Percentiles rank a stretch among this genome's conserved stretches.
These are phyloP conservation scores for Neoarthrinium moseri DNA, from an alignment of 2,329 filamentous ascomycete species.

Conservation along the genomic window DNA sequence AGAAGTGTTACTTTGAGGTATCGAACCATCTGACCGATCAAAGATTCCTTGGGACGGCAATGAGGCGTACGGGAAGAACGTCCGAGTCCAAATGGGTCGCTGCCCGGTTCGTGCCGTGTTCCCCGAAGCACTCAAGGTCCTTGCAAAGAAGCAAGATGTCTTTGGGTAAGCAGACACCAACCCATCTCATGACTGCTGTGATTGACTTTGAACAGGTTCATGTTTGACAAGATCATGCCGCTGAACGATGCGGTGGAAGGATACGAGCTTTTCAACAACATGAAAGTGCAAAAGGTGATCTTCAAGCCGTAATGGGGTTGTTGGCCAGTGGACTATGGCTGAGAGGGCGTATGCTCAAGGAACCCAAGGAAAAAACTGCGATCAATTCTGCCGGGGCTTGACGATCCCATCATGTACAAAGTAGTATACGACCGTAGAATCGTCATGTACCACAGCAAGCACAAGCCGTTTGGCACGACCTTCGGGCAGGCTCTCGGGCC, in stretches of 20 bases:
- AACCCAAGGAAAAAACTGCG: too few species aligned
- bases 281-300: constrained; percentile 72
- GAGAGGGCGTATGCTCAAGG: too few species aligned
- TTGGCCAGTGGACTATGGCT: background rate
- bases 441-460: constrained; percentile 73
- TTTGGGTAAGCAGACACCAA: constrained; percentile 35
- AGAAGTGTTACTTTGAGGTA: too few species aligned
- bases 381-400: constrained; percentile 79
- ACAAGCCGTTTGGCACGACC: constrained; percentile 65
- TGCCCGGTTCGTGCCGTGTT: constrained; percentile 56
- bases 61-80: constrained; percentile 57
- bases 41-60: constrained; percentile 49
- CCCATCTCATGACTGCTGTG: background rate
- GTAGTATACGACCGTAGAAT: constrained; percentile 84
- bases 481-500: constrained; percentile 38
- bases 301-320: constrained; percentile 47
- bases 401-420: constrained; percentile 84
- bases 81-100: constrained; percentile 72
- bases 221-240: constrained; percentile 75
- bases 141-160: constrained; percentile 11
- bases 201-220: constrained; percentile 37
- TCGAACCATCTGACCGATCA: background rate
- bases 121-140: constrained; percentile 11
- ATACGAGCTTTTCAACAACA: constrained; percentile 70
- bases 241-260: constrained; percentile 64